Evolutionary conservation across 2,329 filamentous ascomycete genomes (phyloP).

Genomic region (Diatrype stigma): DNA sequence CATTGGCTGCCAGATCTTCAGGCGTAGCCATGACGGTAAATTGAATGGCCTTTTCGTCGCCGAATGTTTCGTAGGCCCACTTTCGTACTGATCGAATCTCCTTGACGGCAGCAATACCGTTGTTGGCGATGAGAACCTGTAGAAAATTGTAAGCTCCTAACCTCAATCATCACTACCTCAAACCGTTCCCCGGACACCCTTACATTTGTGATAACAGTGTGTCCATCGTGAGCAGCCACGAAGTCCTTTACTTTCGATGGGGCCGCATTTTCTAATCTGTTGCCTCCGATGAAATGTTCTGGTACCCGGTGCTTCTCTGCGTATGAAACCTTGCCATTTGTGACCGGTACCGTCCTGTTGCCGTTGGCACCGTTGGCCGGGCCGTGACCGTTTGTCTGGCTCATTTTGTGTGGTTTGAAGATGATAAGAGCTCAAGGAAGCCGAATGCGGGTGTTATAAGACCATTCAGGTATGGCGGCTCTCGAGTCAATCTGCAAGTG

Average conservation of each 20-base stretch:
- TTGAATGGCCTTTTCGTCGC: constrained; percentile 95
- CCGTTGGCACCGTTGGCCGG: constrained; percentile 39
- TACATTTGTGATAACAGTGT: constrained; percentile 98
- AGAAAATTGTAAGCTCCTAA: constrained; percentile 7
- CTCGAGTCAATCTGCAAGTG: too few relatives aligned
- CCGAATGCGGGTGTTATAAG: too few relatives aligned
- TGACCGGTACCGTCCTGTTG: constrained; percentile 44
- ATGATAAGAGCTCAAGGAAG: not conserved
- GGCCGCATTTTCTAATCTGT: constrained; percentile 75
- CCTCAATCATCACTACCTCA: not conserved
- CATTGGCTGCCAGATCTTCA: constrained; percentile 94
- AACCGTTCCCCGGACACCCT: constrained; percentile 31
- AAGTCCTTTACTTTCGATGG: constrained; percentile 94
- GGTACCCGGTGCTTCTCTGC: constrained; percentile 78
- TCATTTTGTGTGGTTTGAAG: constrained; percentile 11
- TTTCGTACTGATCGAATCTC: constrained; percentile 98
- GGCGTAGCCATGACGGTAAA: constrained; percentile 99
- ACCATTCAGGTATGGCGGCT: too few relatives aligned
- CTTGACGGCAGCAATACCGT: constrained; percentile 98
- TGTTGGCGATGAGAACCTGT: constrained; percentile 97
- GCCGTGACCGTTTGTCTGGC: constrained; percentile 25
- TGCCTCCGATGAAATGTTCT: constrained; percentile 95
- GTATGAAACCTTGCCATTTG: constrained; percentile 62
- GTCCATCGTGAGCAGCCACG: constrained; percentile 80
- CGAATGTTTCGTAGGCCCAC: constrained; percentile 99